phyloP scores from a whole-genome alignment of 495 filamentous ascomycete genomes.

The Penicillium manginii region DNA sequence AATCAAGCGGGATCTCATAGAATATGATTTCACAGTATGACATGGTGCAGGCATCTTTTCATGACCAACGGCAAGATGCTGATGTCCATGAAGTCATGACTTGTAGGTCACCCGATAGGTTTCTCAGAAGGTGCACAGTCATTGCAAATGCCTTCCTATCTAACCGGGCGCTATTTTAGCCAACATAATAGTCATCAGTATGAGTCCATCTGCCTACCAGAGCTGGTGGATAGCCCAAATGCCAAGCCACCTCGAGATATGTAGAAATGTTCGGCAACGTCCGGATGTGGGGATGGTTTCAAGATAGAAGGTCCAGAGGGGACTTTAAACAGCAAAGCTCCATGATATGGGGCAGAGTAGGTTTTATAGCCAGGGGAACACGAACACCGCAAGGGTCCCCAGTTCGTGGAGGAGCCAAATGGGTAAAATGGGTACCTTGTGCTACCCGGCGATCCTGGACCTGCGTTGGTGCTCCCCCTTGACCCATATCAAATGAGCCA shows the following conservation, averaged over 20 bases:
- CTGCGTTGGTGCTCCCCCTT: conserved; percentile 22
- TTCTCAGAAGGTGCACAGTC: too few relatives aligned
- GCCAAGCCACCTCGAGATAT: background rate
- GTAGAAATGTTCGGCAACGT: background rate
- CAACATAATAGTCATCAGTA: background rate
- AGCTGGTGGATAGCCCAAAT: background rate
- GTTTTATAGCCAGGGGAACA: conserved; percentile 16
- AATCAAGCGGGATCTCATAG: too few relatives aligned
- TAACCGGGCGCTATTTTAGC: background rate
- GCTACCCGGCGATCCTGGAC: conserved; percentile 23
- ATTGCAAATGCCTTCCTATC: background rate
- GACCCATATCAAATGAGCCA: conserved; percentile 5
- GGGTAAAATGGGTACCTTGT: conserved; percentile 37
- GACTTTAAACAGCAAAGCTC: background rate
- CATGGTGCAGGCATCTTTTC: background rate
- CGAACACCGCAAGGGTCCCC: conserved; percentile 29
- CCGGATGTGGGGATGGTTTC: background rate
- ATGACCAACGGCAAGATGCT: background rate
- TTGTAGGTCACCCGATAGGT: too few relatives aligned
- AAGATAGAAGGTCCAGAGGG: background rate
- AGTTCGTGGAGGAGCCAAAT: conserved; percentile 9
- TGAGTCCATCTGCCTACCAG: background rate
- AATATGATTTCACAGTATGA: too few relatives aligned
- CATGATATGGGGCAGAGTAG: background rate
- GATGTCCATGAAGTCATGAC: background rate